Evolutionary conservation across 1,139 yeast genomes (phyloP).

Genomic region (Suhomyces bokatorum): DNA sequence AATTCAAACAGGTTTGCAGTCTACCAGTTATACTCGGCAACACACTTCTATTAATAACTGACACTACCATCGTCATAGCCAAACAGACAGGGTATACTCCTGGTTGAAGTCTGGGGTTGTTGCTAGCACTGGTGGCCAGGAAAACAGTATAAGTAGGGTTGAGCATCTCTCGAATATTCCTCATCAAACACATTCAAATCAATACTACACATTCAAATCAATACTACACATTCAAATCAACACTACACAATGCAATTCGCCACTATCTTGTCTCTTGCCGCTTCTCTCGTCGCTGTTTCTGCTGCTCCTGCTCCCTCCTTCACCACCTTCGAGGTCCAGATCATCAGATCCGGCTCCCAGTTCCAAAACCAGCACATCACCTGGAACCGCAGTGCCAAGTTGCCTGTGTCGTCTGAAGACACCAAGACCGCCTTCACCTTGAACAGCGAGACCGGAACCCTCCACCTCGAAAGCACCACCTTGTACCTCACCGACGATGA

Average conservation of each 20-base stretch:
- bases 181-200: neutral
- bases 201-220: too few relatives aligned
- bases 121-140: neutral
- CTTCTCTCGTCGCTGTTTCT: conserved; percentile 9
- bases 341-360: conserved; percentile 8
- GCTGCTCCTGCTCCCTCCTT: conserved; percentile 25
- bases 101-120: too few relatives aligned
- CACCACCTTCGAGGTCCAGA: conserved; percentile 15
- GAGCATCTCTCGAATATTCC: neutral
- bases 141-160: neutral
- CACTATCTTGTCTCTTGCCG: conserved; percentile 16
- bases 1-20: neutral
- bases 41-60: neutral
- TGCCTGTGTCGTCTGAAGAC: neutral
- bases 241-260: conserved; percentile 12
- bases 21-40: neutral
- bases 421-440: conserved; percentile 2
- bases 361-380: conserved; percentile 5
- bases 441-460: conserved; percentile 4
- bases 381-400: neutral
- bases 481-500: conserved; percentile 1
- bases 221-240: too few relatives aligned
- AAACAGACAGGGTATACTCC: neutral
- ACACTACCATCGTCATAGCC: neutral
- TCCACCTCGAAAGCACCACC: conserved; percentile 1